Percentiles rank a stretch among this genome's conserved stretches.
Evolutionary conservation across 352 stramenopile species (phyloP).

Genomic region (Globisporangium canariense): DNA sequence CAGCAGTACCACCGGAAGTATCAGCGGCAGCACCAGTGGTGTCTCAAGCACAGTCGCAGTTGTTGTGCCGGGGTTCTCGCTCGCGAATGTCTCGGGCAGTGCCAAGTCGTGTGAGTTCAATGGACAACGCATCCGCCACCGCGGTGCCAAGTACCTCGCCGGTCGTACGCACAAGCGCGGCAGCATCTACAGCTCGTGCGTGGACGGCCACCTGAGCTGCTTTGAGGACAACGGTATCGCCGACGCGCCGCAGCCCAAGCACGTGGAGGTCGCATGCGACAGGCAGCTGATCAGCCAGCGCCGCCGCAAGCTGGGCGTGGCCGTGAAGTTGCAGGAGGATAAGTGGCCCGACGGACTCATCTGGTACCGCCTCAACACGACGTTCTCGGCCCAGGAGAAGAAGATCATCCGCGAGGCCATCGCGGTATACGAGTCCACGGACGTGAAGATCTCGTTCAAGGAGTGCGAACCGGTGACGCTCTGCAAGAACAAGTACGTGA

Average conservation of each 20-base stretch:
- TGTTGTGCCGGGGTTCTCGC: not conserved
- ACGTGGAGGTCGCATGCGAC: slow-evolving; percentile 36
- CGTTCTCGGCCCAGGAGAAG: slow-evolving; percentile 43
- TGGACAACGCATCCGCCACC: slow-evolving; percentile 39
- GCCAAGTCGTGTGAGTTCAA: slow-evolving; percentile 34
- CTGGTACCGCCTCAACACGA: slow-evolving; percentile 62
- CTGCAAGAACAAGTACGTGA: slow-evolving; percentile 68
- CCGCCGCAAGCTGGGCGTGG: slow-evolving; percentile 47
- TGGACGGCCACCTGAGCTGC: slow-evolving; percentile 39
- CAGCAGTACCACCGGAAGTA: slow-evolving; percentile 6
- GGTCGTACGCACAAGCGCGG: slow-evolving; percentile 39
- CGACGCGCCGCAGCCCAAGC: slow-evolving; percentile 48
- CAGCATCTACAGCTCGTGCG: slow-evolving; percentile 54
- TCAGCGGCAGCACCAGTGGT: not conserved
- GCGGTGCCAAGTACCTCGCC: slow-evolving; percentile 46
- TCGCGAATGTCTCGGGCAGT: not conserved
- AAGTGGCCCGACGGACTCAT: slow-evolving; percentile 67
- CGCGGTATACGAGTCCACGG: slow-evolving; percentile 48
- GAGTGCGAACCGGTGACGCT: slow-evolving; percentile 56
- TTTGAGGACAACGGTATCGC: slow-evolving; percentile 64
- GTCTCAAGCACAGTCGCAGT: not conserved
- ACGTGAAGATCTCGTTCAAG: slow-evolving; percentile 60
- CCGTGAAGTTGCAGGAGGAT: slow-evolving; percentile 49
- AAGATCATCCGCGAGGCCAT: slow-evolving; percentile 55
- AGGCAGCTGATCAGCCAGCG: slow-evolving; percentile 19